Evolutionary conservation across 768 basidiomycete genomes (phyloP), one percentile per base, ranked within the genome.

Genomic region (Phanerodontia chrysosporium): DNA sequence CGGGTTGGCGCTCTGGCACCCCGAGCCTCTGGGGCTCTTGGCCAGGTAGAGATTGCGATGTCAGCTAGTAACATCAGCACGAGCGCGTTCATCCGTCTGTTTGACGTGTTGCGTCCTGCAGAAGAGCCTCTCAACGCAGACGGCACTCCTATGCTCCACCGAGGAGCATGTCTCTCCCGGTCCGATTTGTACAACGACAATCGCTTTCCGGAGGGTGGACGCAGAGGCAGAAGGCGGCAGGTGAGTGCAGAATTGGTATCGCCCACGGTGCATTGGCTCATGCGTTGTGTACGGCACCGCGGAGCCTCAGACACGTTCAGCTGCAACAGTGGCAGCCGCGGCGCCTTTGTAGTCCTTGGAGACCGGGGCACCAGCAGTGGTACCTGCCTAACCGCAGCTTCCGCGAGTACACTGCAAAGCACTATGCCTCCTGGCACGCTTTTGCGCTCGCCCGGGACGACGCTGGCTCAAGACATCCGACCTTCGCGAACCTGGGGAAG

Each of bases 371-470:
- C 2, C 55, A 45, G 14, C 22, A 48, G 45, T 27, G n/a, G 13
- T 27, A 45, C 36, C 32, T 45, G 4, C 16, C 22, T 22, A 58
- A 55, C 39, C 10, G 12, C 10, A 16, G 13, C 1, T 35, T 62
- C 51, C 6, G 9, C 2, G 28, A 52, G 39, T 65, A 62, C 32
- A 62, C 62, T 30, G 6, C 44, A 1, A 14, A 29, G 29, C 57
- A 65, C 36, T 46, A 58, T 25, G n/a, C 18, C 4, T 30, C 27
- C 22, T 65, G 64, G 64, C 35, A 45, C 48, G 16, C 8, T 10
- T 58, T 62, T 22, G 64, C 64, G 14, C 42, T 24, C 8, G 54
- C n/a, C n/a, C n/a, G 32, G 13, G 32, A 35, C 6, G 32, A 35
- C 32, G n/a, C n/a, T n/a, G n/a, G n/a, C n/a, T n/a, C n/a, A n/a